Base-by-base conservation (phyloP, 306 rosid genomes). In the Arachis hypogaea region DNA sequence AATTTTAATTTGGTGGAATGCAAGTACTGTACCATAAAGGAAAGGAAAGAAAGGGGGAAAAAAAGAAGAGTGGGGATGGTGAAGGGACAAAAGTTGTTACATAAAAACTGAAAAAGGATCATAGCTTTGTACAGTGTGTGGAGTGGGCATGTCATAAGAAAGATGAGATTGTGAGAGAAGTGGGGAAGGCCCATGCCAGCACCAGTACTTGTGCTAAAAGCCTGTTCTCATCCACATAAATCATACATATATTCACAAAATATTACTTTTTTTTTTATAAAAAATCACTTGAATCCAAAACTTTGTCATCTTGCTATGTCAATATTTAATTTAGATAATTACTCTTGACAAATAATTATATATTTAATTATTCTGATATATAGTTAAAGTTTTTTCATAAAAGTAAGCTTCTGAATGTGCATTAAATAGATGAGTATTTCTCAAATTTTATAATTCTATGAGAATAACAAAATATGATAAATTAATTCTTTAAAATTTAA, bases 81-180 rank as follows among this genome's bases (percentile, higher is more conserved):
- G 40, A 52, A 73, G 78, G 69, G 38, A 33, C 38, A 33, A 33
- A 33, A 4, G 4, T 33, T 2, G 58, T 57, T 65, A 68, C 65
- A 66, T 41, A 66, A 74, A 47, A 56, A 68, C 69, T 78, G 88
- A 68, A 63, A 55, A 70, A 30, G 77, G 77, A 38, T 45, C 16
- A 72, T 66, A 78, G 83, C 49, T 63, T 81, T 69, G 88, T 64
- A 68, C 62, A 80, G 84, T 85, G 78, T 80, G 90, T 80, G 80
- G 74, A 77, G 84, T 16, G 73, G 89, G 82, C 93, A 60, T 74
- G 87, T 87, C 96, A 83, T 76, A 22, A 22, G 28, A 22, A 22
- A 22, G 28, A 22, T 22, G 28, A 22, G 28, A 22, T 22, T 22
- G 28, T 22, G 28, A 22, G 28, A 22, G 81, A 73, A 80, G 86